phyloP scores from a whole-genome alignment of 2,329 filamentous ascomycete species.

The Aspergillus ochraceoroseus region DNA sequence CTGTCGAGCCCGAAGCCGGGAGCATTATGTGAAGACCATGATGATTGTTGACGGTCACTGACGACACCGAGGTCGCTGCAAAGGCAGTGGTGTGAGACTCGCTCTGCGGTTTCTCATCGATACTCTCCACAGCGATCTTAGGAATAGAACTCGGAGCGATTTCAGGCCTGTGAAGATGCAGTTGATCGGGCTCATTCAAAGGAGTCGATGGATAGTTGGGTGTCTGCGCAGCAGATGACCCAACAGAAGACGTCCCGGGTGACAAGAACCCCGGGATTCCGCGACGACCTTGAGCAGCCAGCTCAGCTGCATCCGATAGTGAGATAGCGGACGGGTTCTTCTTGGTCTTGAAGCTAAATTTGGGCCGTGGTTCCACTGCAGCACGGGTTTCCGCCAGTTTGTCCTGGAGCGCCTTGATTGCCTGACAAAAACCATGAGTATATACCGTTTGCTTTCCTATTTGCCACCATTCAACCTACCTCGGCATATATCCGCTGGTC shows the following conservation, averaged over 20 bases:
- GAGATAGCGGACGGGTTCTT: slow-evolving; percentile 54
- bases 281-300: slow-evolving; percentile 48
- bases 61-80: slow-evolving; percentile 50
- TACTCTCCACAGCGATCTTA: slow-evolving; percentile 18
- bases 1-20: slow-evolving; percentile 63
- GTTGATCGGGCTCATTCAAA: slow-evolving; percentile 33
- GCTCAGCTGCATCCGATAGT: slow-evolving; percentile 52
- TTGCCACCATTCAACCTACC: slow-evolving; percentile 43
- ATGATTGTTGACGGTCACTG: slow-evolving; percentile 63
- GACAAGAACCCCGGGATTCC: slow-evolving; percentile 43
- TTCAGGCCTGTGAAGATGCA: slow-evolving; percentile 35
- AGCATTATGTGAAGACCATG: slow-evolving; percentile 69
- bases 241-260: slow-evolving; percentile 40
- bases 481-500: slow-evolving; percentile 83
- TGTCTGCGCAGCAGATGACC: slow-evolving; percentile 36
- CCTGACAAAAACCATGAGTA: slow-evolving; percentile 42
- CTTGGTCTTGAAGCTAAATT: slow-evolving; percentile 73
- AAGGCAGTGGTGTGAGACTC: slow-evolving; percentile 41
- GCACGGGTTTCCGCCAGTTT: slow-evolving; percentile 67
- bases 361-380: slow-evolving; percentile 65
- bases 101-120: slow-evolving; percentile 21
- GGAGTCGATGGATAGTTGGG: slow-evolving; percentile 37
- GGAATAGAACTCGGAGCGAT: slow-evolving; percentile 36
- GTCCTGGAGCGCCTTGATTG: slow-evolving; percentile 74
- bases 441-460: background rate